Percentiles rank a stretch among this genome's conserved stretches.
phyloP scores from a whole-genome alignment of 345 rosid genomes.

The Mallotus nudiflorus region DNA sequence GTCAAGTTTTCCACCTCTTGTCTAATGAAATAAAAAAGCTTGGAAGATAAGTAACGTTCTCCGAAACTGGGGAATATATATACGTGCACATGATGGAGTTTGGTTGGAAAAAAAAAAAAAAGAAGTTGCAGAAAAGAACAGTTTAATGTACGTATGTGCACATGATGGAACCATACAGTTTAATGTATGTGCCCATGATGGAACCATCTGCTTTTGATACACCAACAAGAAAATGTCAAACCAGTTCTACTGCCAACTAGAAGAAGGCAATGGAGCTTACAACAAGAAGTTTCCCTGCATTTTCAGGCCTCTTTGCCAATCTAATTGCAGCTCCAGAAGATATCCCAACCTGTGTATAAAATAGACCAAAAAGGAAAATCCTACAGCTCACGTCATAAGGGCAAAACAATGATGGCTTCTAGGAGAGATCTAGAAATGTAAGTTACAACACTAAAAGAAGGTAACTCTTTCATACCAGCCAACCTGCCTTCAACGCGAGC shows the following conservation, averaged over 20 bases:
- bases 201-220: background rate
- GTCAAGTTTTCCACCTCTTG: constrained; percentile 18
- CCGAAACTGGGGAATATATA: constrained; percentile 17
- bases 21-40: constrained; percentile 16
- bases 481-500: constrained; percentile 80
- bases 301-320: constrained; percentile 83
- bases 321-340: constrained; percentile 89
- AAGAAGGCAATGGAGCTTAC: constrained; percentile 42
- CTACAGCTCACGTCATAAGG: no score
- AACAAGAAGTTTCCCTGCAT: constrained; percentile 79
- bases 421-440: background rate
- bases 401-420: no score
- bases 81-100: no score
- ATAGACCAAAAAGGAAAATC: background rate
- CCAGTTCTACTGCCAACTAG: background rate
- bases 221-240: background rate
- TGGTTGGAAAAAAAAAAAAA: background rate
- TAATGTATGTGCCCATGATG: background rate
- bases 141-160: no score
- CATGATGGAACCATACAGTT: no score
- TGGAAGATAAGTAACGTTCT: constrained; percentile 21
- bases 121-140: no score
- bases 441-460: background rate
- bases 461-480: constrained; percentile 53
- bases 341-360: constrained; percentile 69